A percentile compares a stretch with the other conserved stretches of the same genome.
These are phyloP conservation scores for Candida boidinii DNA, from an alignment of 805 yeast species.

Conservation along the genomic window DNA sequence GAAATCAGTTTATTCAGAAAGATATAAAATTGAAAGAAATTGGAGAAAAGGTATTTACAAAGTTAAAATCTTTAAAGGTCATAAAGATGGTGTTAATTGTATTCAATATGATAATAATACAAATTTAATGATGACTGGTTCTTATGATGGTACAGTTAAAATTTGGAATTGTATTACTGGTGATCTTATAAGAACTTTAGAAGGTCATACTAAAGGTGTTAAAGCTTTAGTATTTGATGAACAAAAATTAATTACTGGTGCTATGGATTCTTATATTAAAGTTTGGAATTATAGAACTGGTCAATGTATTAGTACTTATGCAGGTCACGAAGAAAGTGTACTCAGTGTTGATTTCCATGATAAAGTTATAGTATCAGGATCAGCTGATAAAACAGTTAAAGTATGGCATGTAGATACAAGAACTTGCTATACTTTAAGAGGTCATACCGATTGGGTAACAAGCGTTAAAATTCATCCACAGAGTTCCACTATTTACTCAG, in stretches of 20 bases:
- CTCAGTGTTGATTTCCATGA: conserved; percentile 72
- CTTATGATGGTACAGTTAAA: conserved; percentile 82
- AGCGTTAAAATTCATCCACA: conserved; percentile 79
- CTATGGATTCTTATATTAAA: conserved; percentile 82
- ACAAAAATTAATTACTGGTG: conserved; percentile 85
- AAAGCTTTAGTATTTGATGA: conserved; percentile 79
- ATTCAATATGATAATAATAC: conserved; percentile 76
- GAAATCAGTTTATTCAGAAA: conserved; percentile 90
- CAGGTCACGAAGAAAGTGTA: conserved; percentile 87
- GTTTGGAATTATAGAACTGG: conserved; percentile 97
- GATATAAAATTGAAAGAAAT: conserved; percentile 85
- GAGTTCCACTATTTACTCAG: conserved; percentile 73
- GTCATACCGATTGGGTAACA: conserved; percentile 90
- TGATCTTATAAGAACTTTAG: conserved; percentile 62
- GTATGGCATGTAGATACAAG: conserved; percentile 95
- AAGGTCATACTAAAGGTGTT: conserved; percentile 88
- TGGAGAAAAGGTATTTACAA: conserved; percentile 83
- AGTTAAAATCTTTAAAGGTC: conserved; percentile 64
- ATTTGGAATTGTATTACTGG: conserved; percentile 91
- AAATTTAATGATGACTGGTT: conserved; percentile 77
- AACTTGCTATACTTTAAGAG: conserved; percentile 86
- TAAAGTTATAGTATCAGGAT: conserved; percentile 83
- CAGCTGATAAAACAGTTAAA: conserved; percentile 86
- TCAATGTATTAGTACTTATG: conserved; percentile 84
- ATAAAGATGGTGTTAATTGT: conserved; percentile 82